Percentiles rank a stretch among this genome's conserved stretches.
phyloP scores from a whole-genome alignment of 1,139 yeast genomes.

The Debaryomycetaceae sp. region DNA sequence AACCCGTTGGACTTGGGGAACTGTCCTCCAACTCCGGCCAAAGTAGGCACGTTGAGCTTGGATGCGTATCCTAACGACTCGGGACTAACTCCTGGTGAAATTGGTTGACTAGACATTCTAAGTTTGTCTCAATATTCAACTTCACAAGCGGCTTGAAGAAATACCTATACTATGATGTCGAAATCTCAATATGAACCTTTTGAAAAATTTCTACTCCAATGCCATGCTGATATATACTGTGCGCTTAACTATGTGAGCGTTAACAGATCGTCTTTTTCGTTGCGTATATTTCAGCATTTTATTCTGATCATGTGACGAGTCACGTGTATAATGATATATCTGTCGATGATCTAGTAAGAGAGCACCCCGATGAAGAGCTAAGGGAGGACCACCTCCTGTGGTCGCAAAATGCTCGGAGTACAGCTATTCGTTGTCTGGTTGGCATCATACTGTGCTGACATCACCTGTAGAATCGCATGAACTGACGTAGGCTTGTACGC shows the following conservation, averaged over 20 bases:
- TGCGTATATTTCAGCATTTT: background rate
- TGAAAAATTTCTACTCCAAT: slow-evolving; percentile 5
- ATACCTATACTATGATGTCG: background rate
- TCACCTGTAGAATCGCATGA: background rate
- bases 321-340: too few relatives aligned
- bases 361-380: too few relatives aligned
- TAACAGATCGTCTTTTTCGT: background rate
- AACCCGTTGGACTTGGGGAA: slow-evolving; percentile 53
- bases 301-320: too few relatives aligned
- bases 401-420: too few relatives aligned
- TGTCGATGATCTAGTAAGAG: too few relatives aligned
- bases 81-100: slow-evolving; percentile 19
- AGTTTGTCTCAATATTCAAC: background rate
- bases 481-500: slow-evolving; percentile 2
- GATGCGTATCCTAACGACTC: slow-evolving; percentile 51
- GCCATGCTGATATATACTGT: slow-evolving; percentile 4
- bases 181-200: background rate
- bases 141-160: background rate
- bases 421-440: background rate
- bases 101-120: slow-evolving; percentile 7
- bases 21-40: slow-evolving; percentile 54
- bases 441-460: background rate
- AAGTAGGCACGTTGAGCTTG: slow-evolving; percentile 51
- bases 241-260: slow-evolving; percentile 2
- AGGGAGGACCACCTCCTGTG: too few relatives aligned